Conservation (phyloP, 169 alveolate species). For the Plasmodium relictum region DNA sequence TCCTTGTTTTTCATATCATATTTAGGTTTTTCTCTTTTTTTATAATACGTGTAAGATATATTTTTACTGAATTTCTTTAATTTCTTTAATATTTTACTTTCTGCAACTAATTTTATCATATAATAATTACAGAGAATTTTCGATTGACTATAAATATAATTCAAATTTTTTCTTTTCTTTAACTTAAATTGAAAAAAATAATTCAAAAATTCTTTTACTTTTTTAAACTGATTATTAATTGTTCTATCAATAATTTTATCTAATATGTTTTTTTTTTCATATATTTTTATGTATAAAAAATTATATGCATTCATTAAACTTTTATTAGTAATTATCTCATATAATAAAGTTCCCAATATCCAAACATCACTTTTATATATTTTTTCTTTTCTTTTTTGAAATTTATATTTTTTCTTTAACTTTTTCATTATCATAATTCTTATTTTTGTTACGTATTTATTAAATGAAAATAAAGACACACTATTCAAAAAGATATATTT, state of each 20-base stretch:
- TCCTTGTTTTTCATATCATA: not conserved
- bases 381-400: constrained; percentile 32
- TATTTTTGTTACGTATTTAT: not conserved
- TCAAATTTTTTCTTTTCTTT: constrained; percentile 54
- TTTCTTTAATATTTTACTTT: constrained; percentile 19
- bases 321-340: constrained; percentile 51
- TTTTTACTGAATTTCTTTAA: not conserved
- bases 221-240: not conserved
- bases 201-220: constrained; percentile 27
- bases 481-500: too few relatives aligned
- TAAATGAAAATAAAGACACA: not conserved
- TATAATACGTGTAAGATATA: not conserved
- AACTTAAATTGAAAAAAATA: constrained; percentile 33
- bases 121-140: constrained; percentile 5
- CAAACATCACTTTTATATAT: constrained; percentile 50
- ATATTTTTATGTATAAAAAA: constrained; percentile 50
- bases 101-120: constrained; percentile 7
- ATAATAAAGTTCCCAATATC: constrained; percentile 52
- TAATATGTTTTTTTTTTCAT: constrained; percentile 22
- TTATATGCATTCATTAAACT: constrained; percentile 26
- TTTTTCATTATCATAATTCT: constrained; percentile 13
- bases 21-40: not conserved
- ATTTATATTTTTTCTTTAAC: constrained; percentile 7
- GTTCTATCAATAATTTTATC: constrained; percentile 25
- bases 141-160: constrained; percentile 11